Base-by-base conservation (phyloP, 768 basidiomycete species). In the Phylloporus arenicola region DNA sequence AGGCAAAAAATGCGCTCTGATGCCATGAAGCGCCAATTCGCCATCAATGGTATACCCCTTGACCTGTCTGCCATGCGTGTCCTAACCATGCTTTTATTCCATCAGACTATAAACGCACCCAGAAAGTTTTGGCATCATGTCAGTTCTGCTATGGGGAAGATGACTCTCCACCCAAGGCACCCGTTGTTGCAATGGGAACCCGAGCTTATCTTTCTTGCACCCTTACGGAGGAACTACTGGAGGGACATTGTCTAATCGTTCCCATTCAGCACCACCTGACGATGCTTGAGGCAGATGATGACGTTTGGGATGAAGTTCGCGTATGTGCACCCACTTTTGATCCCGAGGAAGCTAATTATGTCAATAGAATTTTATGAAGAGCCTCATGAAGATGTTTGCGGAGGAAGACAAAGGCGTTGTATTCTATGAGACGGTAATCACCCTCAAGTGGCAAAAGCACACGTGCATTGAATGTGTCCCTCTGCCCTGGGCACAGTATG, bases 251-350 rank as follows among this genome's bases (percentile, higher is more conserved):
- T 62, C 73, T 93, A 24, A 98, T 99, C 56, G 91, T 97, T 6
- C 96, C 96, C 6, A 87, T 96, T 13, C 91, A 97, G 57, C 96
- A 99, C 64, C 85, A 93, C 65, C 68, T 98, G 41, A 84, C 82
- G 39, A 89, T 86, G 77, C 75, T 99, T 3, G 95, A 98, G 68
- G 88, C 83, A 25, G 95, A 99, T 56, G 93, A 98, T 55, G 95
- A 99, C 60, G 87, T 94, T 20, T 99, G 95, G 95, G 95, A 98
- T 54, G 95, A 98, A 79, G 84, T 92, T 51, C 79, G 79, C 70
- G 95, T 95, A 62, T 48, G 85, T 68, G 19, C 48, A 38, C 42
- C 43, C 24, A 44, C 27, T 8, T 46, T 4, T 47, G 10, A 34
- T 19, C 19, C 33, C 14, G 17, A 17, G 11, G 4, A 34, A 20